phyloP scores from a whole-genome alignment of 768 basidiomycete species.

The Suillus placidus region DNA sequence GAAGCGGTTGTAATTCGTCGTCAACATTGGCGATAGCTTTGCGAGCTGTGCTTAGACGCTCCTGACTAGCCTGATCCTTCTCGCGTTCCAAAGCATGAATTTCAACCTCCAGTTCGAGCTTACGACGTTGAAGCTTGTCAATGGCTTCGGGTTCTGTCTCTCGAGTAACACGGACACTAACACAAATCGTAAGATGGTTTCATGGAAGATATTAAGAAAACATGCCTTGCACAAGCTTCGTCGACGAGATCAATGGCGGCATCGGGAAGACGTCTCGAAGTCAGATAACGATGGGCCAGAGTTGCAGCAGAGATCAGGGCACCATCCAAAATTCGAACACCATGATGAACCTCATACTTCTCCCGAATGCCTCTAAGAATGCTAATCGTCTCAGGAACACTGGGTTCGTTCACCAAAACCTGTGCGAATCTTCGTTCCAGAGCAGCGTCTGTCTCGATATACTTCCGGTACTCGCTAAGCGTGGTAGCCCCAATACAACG shows the following conservation, averaged over 20 bases:
- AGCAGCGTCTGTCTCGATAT: slow-evolving; percentile 91
- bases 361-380: slow-evolving; percentile 94
- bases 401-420: slow-evolving; percentile 90
- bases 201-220: background rate
- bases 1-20: slow-evolving; percentile 80
- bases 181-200: slow-evolving; percentile 13
- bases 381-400: slow-evolving; percentile 85
- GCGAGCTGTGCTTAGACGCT: slow-evolving; percentile 70
- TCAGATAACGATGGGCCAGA: slow-evolving; percentile 92
- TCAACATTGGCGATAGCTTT: slow-evolving; percentile 84
- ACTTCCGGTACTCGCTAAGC: slow-evolving; percentile 87
- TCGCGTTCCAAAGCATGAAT: slow-evolving; percentile 94
- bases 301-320: slow-evolving; percentile 89
- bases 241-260: slow-evolving; percentile 92
- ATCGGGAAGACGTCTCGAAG: slow-evolving; percentile 77
- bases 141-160: slow-evolving; percentile 95
- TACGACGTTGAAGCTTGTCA: slow-evolving; percentile 85
- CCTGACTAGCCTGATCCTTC: slow-evolving; percentile 87
- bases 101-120: slow-evolving; percentile 91
- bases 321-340: slow-evolving; percentile 85
- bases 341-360: slow-evolving; percentile 92
- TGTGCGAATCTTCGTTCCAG: slow-evolving; percentile 92
- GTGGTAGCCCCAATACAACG: slow-evolving; percentile 90
- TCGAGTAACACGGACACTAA: slow-evolving; percentile 85
- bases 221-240: slow-evolving; percentile 86